Conservation (phyloP, 345 rosid genomes). For the Gossypium rotundifolium region DNA sequence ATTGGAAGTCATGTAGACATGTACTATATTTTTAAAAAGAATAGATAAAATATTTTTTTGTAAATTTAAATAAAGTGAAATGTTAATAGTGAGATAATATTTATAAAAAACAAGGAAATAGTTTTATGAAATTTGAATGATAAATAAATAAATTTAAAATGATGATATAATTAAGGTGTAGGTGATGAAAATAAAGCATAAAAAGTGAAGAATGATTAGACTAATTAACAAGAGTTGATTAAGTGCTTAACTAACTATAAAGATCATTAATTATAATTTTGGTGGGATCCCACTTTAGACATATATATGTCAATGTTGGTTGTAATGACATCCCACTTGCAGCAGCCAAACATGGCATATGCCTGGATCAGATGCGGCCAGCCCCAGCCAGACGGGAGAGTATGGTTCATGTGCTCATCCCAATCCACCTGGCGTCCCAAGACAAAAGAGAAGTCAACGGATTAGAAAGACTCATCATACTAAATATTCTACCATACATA, state of each 20-base stretch:
- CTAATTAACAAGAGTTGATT: neutral
- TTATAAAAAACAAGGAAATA: no score
- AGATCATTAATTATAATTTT: neutral
- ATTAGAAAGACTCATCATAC: no score
- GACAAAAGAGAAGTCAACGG: conserved; percentile 15
- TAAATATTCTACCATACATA: no score
- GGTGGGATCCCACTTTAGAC: neutral
- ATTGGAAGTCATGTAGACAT: no score
- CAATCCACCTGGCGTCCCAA: conserved; percentile 14
- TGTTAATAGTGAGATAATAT: no score
- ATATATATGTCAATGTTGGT: neutral
- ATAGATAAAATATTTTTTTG: no score
- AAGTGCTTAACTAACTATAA: neutral
- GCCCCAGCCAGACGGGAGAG: neutral
- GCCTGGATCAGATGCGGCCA: neutral
- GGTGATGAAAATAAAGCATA: neutral
- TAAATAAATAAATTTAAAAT: no score
- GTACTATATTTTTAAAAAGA: no score
- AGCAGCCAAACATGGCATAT: conserved; percentile 5
- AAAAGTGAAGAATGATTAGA: neutral
- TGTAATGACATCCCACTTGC: conserved; percentile 3
- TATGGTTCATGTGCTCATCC: conserved; percentile 1
- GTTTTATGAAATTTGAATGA: no score
- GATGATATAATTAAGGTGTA: neutral
- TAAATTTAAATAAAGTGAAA: no score